Evolutionary conservation across 257 asterid species (phyloP).

Genomic region (Fraxinus quadrangulata): DNA sequence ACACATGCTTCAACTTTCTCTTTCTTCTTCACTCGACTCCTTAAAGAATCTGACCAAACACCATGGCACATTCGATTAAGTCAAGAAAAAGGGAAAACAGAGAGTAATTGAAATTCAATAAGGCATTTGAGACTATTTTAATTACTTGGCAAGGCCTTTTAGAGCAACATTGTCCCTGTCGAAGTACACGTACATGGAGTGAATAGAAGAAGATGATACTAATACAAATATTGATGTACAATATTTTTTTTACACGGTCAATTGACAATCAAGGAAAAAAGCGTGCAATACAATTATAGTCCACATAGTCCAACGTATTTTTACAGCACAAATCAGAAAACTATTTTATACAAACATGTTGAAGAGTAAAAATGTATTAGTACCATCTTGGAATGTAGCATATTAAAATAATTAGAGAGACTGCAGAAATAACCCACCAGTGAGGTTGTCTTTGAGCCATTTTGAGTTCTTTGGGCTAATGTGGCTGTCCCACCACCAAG

Average conservation of each 20-base stretch:
- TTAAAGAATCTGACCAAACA: too few species aligned
- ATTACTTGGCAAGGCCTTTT: conserved; percentile 89
- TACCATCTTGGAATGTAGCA: background rate
- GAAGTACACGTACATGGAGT: too few species aligned
- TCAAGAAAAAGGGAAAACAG: background rate
- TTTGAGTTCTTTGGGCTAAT: conserved; percentile 89
- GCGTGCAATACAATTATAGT: background rate
- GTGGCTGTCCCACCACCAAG: conserved; percentile 99
- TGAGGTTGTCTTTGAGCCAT: conserved; percentile 96
- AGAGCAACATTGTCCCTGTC: conserved; percentile 84
- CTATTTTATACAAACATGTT: background rate
- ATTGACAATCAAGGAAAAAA: background rate
- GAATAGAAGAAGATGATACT: conserved; percentile 19
- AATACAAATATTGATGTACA: too few species aligned
- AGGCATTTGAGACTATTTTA: background rate
- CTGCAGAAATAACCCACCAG: conserved; percentile 44
- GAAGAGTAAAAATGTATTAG: background rate
- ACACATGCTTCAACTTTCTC: too few species aligned
- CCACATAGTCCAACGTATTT: background rate
- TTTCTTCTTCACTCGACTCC: too few species aligned
- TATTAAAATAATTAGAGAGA: background rate
- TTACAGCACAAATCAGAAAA: background rate
- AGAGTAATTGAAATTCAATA: background rate
- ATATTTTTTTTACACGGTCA: background rate
- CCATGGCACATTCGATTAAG: conserved; percentile 1